Evolutionary conservation across 192 early-diverging fungal genomes (phyloP), one percentile per base, ranked within the genome.

Genomic region (Lobosporangium transversale): DNA sequence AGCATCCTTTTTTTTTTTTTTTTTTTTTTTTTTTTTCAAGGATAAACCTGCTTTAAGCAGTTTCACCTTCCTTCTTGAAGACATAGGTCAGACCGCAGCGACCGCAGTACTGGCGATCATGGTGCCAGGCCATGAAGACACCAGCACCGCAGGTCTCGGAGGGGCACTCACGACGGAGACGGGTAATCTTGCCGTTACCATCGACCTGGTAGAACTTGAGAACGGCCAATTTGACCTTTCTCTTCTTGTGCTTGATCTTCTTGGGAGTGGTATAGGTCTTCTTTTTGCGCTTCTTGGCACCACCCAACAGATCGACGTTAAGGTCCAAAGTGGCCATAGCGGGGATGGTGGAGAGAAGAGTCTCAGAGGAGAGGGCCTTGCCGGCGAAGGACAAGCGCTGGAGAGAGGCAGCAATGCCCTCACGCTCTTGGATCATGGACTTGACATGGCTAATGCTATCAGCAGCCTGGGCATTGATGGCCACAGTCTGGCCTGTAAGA

Each of bases 181-280:
- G 93, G 73, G 96, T 97, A 83, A 99, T 91, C 89, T 97, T 96
- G 71, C 95, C 95, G 80, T 91, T 89, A 78, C 91, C 90, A 60
- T 99, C 97, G 55, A 99, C 96, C 92, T 99, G 96, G 91, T 98
- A 99, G 93, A 90, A 97, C 91, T 98, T 97, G 82, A 99, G 89
- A 71, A 98, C 93, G 35, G 96, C 94, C 76, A 99, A 87, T 90
- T 99, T 99, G 82, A 98, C 95, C 89, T 98, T 98, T 91, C 94
- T 95, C 82, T 90, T 88, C 94, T 98, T 98, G 90, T 99, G 96
- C 82, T 95, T 92, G 79, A 95, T 95, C 91, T 98, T 98, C 94
- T 99, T 98, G 85, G 97, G 97, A 63, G 97, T 99, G 74, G 96
- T 99, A 91, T 99, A 98, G 65, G 90, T 93, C 96, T 99, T 99